A percentile compares a stretch with the other conserved stretches of the same genome.
These are phyloP conservation scores for Peronospora farinosa DNA, from an alignment of 352 stramenopile species.

Conservation along the genomic window DNA sequence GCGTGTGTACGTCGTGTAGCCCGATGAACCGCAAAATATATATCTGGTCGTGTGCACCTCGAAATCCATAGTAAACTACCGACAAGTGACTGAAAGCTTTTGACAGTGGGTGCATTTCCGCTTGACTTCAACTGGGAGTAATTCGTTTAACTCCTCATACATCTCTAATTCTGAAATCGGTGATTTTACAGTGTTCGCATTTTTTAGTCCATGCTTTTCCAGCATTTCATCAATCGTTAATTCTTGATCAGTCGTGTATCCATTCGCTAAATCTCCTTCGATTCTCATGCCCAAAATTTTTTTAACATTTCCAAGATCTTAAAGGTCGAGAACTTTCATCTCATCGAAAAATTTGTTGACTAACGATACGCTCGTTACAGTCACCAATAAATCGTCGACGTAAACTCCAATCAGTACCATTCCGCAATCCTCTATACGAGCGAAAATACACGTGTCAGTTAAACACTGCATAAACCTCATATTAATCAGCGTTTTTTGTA, in stretches of 20 bases:
- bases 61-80: constrained; percentile 25
- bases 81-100: constrained; percentile 28
- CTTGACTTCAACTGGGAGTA: constrained; percentile 1
- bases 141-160: neutral
- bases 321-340: constrained; percentile 18
- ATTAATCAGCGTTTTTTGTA: constrained; percentile 1
- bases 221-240: neutral
- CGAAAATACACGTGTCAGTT: constrained; percentile 12
- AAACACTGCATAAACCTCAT: constrained; percentile 16
- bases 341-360: constrained; percentile 10
- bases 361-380: neutral
- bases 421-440: no score
- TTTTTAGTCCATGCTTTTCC: neutral
- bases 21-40: no score
- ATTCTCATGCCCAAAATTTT: neutral
- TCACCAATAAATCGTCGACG: constrained; percentile 33
- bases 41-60: no score
- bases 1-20: no score
- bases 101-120: constrained; percentile 5
- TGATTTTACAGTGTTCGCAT: neutral
- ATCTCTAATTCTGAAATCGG: neutral
- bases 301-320: constrained; percentile 22
- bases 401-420: constrained; percentile 35
- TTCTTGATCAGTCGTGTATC: neutral
- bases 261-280: neutral